Evolutionary conservation across 306 rosid genomes (phyloP).

Genomic region (Vachellia pachyceras): DNA sequence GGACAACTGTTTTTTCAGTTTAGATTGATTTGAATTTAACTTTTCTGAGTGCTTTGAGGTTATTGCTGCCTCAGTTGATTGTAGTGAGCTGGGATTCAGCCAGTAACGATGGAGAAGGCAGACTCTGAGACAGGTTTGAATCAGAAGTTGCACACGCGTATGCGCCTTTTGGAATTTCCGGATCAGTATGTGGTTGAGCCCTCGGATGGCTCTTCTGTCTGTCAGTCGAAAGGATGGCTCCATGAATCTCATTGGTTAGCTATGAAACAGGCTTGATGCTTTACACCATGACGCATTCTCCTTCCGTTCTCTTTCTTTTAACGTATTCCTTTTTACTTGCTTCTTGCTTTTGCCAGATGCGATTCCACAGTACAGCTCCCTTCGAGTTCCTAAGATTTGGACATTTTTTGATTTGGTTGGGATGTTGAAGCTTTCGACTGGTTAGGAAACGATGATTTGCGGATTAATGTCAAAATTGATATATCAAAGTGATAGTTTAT

Average conservation of each 20-base stretch:
- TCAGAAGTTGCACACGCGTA: slow-evolving; percentile 81
- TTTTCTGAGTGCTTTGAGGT: slow-evolving; percentile 22
- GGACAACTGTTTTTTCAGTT: slow-evolving; percentile 39
- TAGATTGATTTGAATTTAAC: slow-evolving; percentile 3
- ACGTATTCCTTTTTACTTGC: not conserved
- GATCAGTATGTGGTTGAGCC: slow-evolving; percentile 89
- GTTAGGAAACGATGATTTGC: too few relatives aligned
- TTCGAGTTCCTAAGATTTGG: slow-evolving; percentile 78
- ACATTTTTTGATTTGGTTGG: slow-evolving; percentile 86
- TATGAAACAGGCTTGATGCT: slow-evolving; percentile 20
- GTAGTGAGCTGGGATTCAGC: slow-evolving; percentile 39
- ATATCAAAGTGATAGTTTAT: not conserved
- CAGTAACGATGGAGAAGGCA: slow-evolving; percentile 83
- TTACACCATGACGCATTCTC: not conserved
- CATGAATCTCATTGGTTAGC: slow-evolving; percentile 79
- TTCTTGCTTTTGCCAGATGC: slow-evolving; percentile 53
- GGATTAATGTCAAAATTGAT: too few relatives aligned
- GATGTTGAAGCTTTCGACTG: slow-evolving; percentile 74
- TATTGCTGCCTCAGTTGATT: too few relatives aligned
- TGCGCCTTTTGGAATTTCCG: slow-evolving; percentile 96
- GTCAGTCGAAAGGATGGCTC: slow-evolving; percentile 82
- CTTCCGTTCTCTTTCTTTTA: not conserved
- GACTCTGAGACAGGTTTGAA: slow-evolving; percentile 78
- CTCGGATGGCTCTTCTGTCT: slow-evolving; percentile 87
- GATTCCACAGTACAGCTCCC: slow-evolving; percentile 72